phyloP scores from a whole-genome alignment of 1,139 yeast species.

The Yamadazyma oceani region DNA sequence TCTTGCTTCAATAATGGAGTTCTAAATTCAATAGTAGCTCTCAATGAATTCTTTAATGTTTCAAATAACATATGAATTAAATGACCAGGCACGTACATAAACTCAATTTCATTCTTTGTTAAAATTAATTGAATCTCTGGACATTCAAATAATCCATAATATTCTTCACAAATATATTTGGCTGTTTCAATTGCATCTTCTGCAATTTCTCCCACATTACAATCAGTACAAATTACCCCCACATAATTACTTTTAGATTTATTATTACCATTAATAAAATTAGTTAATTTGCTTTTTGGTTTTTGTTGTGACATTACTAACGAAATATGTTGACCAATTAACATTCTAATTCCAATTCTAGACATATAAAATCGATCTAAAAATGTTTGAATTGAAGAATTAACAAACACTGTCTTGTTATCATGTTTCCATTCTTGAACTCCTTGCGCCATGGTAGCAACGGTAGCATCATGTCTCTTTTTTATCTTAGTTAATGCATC shows the following conservation, averaged over 20 bases:
- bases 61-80: constrained; percentile 86
- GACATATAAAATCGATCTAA: constrained; percentile 84
- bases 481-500: constrained; percentile 71
- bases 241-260: constrained; percentile 56
- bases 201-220: constrained; percentile 77
- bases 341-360: constrained; percentile 84
- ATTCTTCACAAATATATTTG: constrained; percentile 82
- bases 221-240: constrained; percentile 81
- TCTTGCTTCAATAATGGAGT: constrained; percentile 43
- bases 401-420: constrained; percentile 48
- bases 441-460: constrained; percentile 90
- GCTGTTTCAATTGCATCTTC: constrained; percentile 87
- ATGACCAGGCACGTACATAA: constrained; percentile 91
- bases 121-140: constrained; percentile 78
- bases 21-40: constrained; percentile 83
- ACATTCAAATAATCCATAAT: constrained; percentile 79
- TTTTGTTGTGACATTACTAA: constrained; percentile 64
- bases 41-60: constrained; percentile 74
- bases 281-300: constrained; percentile 37
- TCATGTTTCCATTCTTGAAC: constrained; percentile 83
- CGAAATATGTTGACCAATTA: constrained; percentile 87
- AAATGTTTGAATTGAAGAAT: constrained; percentile 71
- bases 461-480: constrained; percentile 88
- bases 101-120: constrained; percentile 61
- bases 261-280: constrained; percentile 26